phyloP scores from a whole-genome alignment of 1,284 basidiomycete genomes.

The Rhizoctonia solani region DNA sequence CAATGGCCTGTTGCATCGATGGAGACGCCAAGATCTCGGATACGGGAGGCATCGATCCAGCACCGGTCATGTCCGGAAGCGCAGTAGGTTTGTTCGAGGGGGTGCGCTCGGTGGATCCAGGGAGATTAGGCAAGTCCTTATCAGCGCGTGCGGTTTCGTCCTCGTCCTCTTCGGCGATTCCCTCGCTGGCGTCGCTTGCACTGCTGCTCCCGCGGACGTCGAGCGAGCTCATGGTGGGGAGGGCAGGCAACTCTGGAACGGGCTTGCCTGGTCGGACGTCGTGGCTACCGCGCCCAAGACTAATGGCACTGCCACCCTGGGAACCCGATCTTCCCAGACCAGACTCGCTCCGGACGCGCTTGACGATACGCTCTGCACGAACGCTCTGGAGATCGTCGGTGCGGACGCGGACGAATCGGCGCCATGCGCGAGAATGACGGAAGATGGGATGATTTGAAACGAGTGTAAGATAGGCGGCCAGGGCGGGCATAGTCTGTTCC shows the following conservation, averaged over 20 bases:
- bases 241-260: constrained; percentile 15
- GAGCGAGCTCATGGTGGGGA: background rate
- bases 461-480: constrained; percentile 78
- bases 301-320: too few species aligned
- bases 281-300: constrained; percentile 41
- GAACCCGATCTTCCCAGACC: constrained; percentile 41
- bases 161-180: constrained; percentile 28
- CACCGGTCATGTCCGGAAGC: constrained; percentile 1
- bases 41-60: constrained; percentile 6
- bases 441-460: constrained; percentile 68
- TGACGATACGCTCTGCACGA: constrained; percentile 82
- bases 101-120: constrained; percentile 8
- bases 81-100: constrained; percentile 13
- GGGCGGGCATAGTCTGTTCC: constrained; percentile 58
- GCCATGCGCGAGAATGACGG: constrained; percentile 73
- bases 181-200: constrained; percentile 35
- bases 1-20: constrained; percentile 29
- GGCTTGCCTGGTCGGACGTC: constrained; percentile 37
- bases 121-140: constrained; percentile 23
- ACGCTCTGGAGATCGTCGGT: constrained; percentile 85
- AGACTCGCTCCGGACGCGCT: constrained; percentile 76
- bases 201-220: constrained; percentile 21
- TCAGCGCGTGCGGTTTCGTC: constrained; percentile 1
- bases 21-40: constrained; percentile 25
- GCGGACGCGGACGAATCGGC: constrained; percentile 81